phyloP scores from a whole-genome alignment of 1,284 basidiomycete genomes.

The Naganishia cerealis region DNA sequence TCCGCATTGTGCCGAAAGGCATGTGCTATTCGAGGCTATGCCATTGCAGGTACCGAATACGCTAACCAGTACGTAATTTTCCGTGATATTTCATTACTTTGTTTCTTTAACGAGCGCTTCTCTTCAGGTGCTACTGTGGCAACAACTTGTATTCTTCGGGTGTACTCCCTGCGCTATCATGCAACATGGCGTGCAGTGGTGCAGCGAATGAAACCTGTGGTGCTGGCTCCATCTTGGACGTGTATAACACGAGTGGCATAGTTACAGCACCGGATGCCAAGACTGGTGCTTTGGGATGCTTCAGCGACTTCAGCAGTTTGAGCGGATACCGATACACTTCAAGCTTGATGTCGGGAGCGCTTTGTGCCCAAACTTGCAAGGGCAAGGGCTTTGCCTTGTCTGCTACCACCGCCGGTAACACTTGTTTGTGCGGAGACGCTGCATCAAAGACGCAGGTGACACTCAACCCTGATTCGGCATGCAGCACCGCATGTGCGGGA shows the following conservation, averaged over 20 bases:
- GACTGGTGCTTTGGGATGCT: conserved; percentile 34
- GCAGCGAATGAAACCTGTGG: conserved; percentile 31
- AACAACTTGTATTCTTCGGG: conserved; percentile 23
- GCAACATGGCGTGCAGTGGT: conserved; percentile 23
- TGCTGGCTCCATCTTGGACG: conserved; percentile 24
- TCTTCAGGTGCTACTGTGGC: conserved; percentile 25
- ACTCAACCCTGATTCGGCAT: conserved; percentile 28
- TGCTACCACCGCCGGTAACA: conserved; percentile 11
- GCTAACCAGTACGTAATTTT: conserved; percentile 23
- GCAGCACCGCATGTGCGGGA: conserved; percentile 38
- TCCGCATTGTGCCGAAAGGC: conserved; percentile 36
- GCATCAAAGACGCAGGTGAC: neutral
- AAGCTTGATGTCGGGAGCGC: conserved; percentile 11
- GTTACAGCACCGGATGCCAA: conserved; percentile 21
- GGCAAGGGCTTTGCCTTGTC: conserved; percentile 25
- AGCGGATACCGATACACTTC: conserved; percentile 35
- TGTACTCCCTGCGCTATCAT: conserved; percentile 19
- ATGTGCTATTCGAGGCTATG: conserved; percentile 38
- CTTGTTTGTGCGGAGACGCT: conserved; percentile 26
- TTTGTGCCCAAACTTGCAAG: conserved; percentile 21
- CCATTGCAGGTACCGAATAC: conserved; percentile 28
- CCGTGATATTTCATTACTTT: neutral
- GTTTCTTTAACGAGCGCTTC: neutral
- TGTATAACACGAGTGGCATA: conserved; percentile 33
- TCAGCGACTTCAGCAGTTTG: conserved; percentile 35